Evolutionary conservation across 306 rosid species (phyloP).

Genomic region (Urtica urens): DNA sequence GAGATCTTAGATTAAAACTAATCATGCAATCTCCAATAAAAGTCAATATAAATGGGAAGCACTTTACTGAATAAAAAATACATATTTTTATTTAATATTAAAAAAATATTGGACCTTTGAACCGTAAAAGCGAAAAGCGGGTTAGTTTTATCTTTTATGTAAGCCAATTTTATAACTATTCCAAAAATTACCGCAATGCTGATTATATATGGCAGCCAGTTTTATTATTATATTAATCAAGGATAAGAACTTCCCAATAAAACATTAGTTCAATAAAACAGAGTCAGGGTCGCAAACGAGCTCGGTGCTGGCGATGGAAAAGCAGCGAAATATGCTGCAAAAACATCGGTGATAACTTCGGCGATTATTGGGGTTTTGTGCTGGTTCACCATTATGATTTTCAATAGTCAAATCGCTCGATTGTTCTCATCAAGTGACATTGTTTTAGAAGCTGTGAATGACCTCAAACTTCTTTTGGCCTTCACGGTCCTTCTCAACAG

Average conservation of each 20-base stretch:
- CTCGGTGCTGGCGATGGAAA: slow-evolving; percentile 61
- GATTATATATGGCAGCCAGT: not conserved
- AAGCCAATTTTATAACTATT: no score
- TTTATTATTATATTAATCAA: not conserved
- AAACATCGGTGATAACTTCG: slow-evolving; percentile 38
- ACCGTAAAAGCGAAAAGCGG: no score
- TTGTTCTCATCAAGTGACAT: slow-evolving; percentile 39
- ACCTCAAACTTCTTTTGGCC: slow-evolving; percentile 37
- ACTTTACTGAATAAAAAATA: no score
- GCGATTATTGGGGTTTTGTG: slow-evolving; percentile 33
- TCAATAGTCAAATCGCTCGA: slow-evolving; percentile 30
- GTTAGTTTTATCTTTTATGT: no score
- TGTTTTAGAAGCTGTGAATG: slow-evolving; percentile 37
- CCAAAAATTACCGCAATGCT: no score
- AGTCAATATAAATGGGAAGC: no score
- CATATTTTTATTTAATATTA: no score
- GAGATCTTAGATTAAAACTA: no score
- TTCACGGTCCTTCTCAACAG: slow-evolving; percentile 52
- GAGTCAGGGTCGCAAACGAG: slow-evolving; percentile 70
- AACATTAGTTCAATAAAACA: slow-evolving; percentile 10
- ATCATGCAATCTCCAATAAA: no score
- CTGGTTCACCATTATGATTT: slow-evolving; percentile 24
- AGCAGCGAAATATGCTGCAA: slow-evolving; percentile 50
- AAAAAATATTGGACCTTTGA: not conserved
- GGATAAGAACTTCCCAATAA: no score